Base-by-base conservation (phyloP, 228 moss, liverwort and hornwort species). In the Sphagnum magellanicum region DNA sequence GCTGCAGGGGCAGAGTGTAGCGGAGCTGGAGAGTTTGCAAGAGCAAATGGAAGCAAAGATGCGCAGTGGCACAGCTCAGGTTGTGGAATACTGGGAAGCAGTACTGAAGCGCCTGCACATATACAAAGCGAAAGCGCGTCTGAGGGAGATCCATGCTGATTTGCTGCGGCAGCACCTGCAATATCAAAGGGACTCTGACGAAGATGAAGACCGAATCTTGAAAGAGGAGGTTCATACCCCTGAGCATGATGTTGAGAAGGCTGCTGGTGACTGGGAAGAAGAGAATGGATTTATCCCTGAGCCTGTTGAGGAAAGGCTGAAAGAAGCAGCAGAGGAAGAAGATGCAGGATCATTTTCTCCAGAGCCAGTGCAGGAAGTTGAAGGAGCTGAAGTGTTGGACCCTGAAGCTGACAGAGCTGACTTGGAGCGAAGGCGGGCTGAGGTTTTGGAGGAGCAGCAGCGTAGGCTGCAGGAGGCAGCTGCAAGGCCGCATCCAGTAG, bases 51-150 rank as follows among this genome's bases (percentile, higher is more conserved):
- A 92, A 79, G 73, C 80, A 52, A 87, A 93, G 77, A 93, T 97
- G 93, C 80, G 85, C 50, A 78, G 84, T 6, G 91, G 97, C 67
- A 84, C 90, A 68, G 97, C 93, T 6, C 93, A 97, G 53, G 91
- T 97, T 32, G 97, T 97, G 62, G 97, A 97, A 79, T 97, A 93
- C 72, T 93, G 93, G 93, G 97, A 97, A 81, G 97, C 93, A 68
- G 97, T 97, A 52, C 76, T 97, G 8, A 97, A 87, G 73, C 90
- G 93, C 50, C 90, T 97, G 49, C 90, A 93, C 72, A 91, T 93
- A 15, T 93, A 84, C 10, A 97, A 93, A 71, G 97, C 93, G 11
- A 97, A 97, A 87, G 91, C 91, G 74, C 81, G 97, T 66, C 74
- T 97, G 14, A 80, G 87, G 67, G 87, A 97, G 72, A 97, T 97